Evolutionary conservation across 805 yeast genomes (phyloP), one percentile per base, ranked within the genome.

Genomic region (Candida yuanshanica): DNA sequence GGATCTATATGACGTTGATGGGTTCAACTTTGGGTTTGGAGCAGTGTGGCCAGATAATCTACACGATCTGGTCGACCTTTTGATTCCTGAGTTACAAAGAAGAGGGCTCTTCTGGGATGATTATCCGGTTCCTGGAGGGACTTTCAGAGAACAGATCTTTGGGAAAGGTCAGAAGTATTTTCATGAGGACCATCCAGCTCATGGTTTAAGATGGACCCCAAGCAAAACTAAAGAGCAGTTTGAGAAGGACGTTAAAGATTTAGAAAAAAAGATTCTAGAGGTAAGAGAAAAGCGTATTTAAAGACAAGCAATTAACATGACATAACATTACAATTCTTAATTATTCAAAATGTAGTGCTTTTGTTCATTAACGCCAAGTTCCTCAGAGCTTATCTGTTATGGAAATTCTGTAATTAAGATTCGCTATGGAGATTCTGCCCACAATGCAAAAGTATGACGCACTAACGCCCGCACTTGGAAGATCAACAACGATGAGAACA

Each of bases 11-110:
- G 69, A 60, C 36, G 59, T 69, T 20, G 74, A 69, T 44, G 74
- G 74, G 1, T 68, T 69, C 50, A 69, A 69, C 43, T 51, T 69
- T 33, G 59, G 63, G 2, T 64, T 66, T 46, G 60, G 65, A 43
- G 62, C 70, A 1, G 51, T 64, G n/a, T 47, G 56, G 13, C 70
- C 68, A 14, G 65, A 61, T 2, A 47, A 64, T 4, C 58, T 62
- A 37, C 64, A 62, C 41, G 71, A 69, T 10, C 44, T 68, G 25
- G 64, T 65, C 20, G 63, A 66, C 17, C 49, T 47, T 8, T 48
- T 66, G 26, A 42, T 66, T 16, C 71, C 71, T 5, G 68, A 59
- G 36, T 48, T 66, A 20, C 57, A 56, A 45, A 42, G 41, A 14
- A 49, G 66, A 35, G 69, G 69, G 1, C 42, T 66, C 13, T 62